Base-by-base conservation (phyloP, 2,329 filamentous ascomycete genomes). In the Coniosporium uncinatum region DNA sequence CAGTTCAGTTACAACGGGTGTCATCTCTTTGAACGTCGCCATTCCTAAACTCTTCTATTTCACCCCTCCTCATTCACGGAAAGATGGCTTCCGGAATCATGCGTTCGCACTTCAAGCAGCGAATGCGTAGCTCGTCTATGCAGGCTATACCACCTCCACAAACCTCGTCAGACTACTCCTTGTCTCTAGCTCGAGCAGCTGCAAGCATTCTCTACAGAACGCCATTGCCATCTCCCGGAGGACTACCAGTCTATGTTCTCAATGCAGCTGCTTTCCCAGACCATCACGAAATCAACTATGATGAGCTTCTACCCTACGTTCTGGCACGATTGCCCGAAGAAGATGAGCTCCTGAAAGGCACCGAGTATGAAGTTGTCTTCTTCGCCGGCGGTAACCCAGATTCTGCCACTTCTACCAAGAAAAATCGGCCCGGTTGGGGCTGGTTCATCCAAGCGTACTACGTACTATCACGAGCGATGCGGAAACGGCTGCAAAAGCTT, bases 361-460 rank as follows among this genome's bases (percentile, higher is more conserved):
- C 65, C 17, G 71, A 75, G 42, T 78, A 78, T 48, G 74, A 76
- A 51, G 66, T 78, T 36, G 61, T 78, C 42, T 76, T 78, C 57
- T 77, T 78, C 50, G 73, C 74, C 4, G 74, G 73, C n/a, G 73
- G 71, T 8, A 66, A 65, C 29, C 63, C 64, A 36, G 69, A 66
- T 37, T 64, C 61, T 36, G 61, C 58, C 14, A 68, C 65, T 8
- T 55, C 44, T 19, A 52, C 58, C 33, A 74, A 67, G 55, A 75
- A 70, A 55, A 62, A 62, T 39, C 52, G 66, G 35, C 73, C 75
- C 2, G 69, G 70, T 20, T 73, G 71, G 64, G 70, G 70, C 31
- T 78, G 75, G 75, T 76, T 75, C 47, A 56, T 78, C 39, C 73
- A 77, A 49, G 73, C 73, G 14, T 78, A 78, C 55, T 70, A 76